A percentile compares a stretch with the other conserved stretches of the same genome.
Conservation (phyloP, 1,284 basidiomycete genomes). For the Apiotrichum gamsii region DNA sequence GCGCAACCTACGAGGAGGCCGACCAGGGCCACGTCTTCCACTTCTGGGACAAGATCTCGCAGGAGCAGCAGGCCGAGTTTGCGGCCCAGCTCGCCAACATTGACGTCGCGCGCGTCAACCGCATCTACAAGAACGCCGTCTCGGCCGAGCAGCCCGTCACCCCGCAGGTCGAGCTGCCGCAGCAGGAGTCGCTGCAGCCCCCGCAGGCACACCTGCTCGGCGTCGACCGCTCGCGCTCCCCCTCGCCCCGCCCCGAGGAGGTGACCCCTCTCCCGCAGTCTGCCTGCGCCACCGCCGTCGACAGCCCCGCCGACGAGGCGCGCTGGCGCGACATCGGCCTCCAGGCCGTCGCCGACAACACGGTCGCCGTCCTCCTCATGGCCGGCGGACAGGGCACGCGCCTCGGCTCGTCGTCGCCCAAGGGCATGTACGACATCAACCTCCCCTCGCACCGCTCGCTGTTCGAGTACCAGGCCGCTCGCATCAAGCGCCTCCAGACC, state of each 20-base stretch:
- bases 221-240: constrained; percentile 29
- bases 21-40: constrained; percentile 83
- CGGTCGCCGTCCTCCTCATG: constrained; percentile 91
- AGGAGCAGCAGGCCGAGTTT: constrained; percentile 61
- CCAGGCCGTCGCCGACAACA: constrained; percentile 67
- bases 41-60: constrained; percentile 72
- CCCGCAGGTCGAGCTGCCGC: constrained; percentile 21
- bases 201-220: constrained; percentile 1
- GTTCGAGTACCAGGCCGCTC: constrained; percentile 95
- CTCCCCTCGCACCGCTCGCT: constrained; percentile 87
- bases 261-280: constrained; percentile 64
- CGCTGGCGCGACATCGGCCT: constrained; percentile 73
- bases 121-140: constrained; percentile 73
- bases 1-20: constrained; percentile 62
- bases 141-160: constrained; percentile 56
- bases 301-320: constrained; percentile 54
- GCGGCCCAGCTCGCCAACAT: constrained; percentile 69
- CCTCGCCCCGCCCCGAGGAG: constrained; percentile 28
- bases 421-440: constrained; percentile 96
- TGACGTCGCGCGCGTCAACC: constrained; percentile 86
- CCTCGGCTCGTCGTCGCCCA: constrained; percentile 84
- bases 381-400: constrained; percentile 97
- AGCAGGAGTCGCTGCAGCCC: constrained; percentile 1
- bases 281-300: constrained; percentile 61
- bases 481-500: constrained; percentile 74